These are phyloP conservation scores for Groenewaldozyma sp. DNA, from an alignment of 1,139 yeast genomes.

Conservation along the genomic window DNA sequence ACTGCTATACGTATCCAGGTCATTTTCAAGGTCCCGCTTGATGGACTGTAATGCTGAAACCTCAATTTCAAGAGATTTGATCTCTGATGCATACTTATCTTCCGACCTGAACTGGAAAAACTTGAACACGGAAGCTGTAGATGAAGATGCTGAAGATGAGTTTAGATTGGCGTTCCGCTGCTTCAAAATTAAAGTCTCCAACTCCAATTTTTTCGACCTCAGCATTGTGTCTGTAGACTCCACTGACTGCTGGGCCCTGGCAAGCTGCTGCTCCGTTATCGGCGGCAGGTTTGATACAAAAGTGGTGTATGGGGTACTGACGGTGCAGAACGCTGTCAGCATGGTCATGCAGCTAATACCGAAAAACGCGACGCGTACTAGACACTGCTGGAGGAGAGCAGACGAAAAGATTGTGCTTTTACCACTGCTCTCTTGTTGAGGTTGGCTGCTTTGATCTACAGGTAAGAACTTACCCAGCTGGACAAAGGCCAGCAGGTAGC, in stretches of 20 bases:
- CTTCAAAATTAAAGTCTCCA: conserved; percentile 11
- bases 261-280: conserved; percentile 28
- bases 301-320: conserved; percentile 51
- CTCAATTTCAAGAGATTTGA: conserved; percentile 59
- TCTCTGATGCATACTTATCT: conserved; percentile 49
- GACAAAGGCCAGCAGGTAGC: conserved; percentile 27
- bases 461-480: conserved; percentile 29
- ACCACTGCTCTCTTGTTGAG: background rate
- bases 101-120: conserved; percentile 20
- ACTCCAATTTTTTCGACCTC: conserved; percentile 19
- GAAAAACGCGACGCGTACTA: conserved; percentile 55
- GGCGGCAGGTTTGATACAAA: conserved; percentile 24
- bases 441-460: too few relatives aligned
- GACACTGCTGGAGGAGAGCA: conserved; percentile 14
- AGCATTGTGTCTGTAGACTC: conserved; percentile 30
- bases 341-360: conserved; percentile 68
- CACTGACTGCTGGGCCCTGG: conserved; percentile 30
- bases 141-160: background rate
- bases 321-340: conserved; percentile 67
- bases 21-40: conserved; percentile 25
- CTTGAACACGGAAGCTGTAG: conserved; percentile 11
- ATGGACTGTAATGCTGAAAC: conserved; percentile 50
- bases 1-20: conserved; percentile 21
- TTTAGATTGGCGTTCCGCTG: conserved; percentile 11
- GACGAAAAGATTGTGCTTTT: background rate